Base-by-base conservation (phyloP, 306 rosid genomes). In the Acacia acuminata region DNA sequence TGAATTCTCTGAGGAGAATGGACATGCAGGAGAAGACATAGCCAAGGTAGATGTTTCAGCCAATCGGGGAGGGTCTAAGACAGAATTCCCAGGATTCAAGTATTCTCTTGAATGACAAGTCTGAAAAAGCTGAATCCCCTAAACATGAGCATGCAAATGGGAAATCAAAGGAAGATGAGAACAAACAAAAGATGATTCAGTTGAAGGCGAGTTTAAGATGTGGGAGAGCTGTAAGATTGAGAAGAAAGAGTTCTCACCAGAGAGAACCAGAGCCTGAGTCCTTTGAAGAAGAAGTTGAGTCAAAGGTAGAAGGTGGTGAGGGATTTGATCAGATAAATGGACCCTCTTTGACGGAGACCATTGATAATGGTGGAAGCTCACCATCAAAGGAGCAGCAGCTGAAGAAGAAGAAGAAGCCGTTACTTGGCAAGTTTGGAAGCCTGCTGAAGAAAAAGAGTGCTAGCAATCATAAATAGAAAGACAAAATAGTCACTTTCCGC, bases 1-100 rank as follows among this genome's bases (percentile, higher is more conserved):
- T 19, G 98, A 96, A 44, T 96, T 94, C 83, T 91, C 94, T n/a
- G 98, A 94, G 89, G 98, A 94, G 91, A 94, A 96, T 66, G 99
- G 98, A 34, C 94, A 89, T 17, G 92, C 86, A 22, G 76, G 76
- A 73, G 98, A 90, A 65, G 93, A 89, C 86, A 81, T 85, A 74
- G 84, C 90, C n/a, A 91, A 85, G 80, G 84, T 83, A 80, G 90
- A 90, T 83, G 78, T 84, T 81, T 63, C 86, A 48, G 75, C 71
- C 58, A 68, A 82, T 71, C 84, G 76, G 53, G n/a, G 91, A 88
- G 79, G 93, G 87, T 60, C 68, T 76, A 63, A 50, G 32, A 56
- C 92, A 86, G 70, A 87, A 65, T 61, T 61, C 73, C 24, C 71
- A 74, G 75, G 91, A 84, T 72, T 92, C 89, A 80, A 86, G 73